Base-by-base conservation (phyloP, 1,284 basidiomycete species). In the Phellopilus nigrolimitatus region DNA sequence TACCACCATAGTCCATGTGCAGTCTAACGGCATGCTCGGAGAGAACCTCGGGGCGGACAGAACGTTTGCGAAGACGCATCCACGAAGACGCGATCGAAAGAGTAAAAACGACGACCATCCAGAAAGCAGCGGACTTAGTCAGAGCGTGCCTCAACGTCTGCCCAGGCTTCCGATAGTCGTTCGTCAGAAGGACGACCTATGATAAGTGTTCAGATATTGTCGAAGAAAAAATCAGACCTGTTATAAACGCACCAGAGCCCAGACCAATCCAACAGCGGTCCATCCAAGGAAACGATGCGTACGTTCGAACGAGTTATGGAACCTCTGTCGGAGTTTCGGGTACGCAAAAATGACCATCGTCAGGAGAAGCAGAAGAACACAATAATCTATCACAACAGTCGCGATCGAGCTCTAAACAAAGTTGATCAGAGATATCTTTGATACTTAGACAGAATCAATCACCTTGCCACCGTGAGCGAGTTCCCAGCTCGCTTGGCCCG, bases 251-350 rank as follows among this genome's bases (percentile, higher is more conserved):
- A 75, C 75, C 67, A 79, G 75, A 13, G 63, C 64, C 77, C 78
- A 80, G 5, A 80, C 72, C 36, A 80, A 63, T 21, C 67, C 71
- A 1, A 74, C 73, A n/a, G 72, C 71, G 13, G 68, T 68, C 78
- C 78, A 82, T 15, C 79, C 79, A 25, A 75, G 59, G 64, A 78
- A 78, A 43, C 78, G 74, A 61, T 80, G 79, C 6, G 72, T 69
- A 30, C 67, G 68, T 61, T 80, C 77, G 58, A 79, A 80, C 22
- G 64, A 68, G 57, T 79, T 70, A 62, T 79, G 78, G 49, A 68
- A 64, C 39, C 70, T 70, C 37, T 62, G 63, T 36, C 77, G 70
- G 51, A 77, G 62, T 10, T 65, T 63, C 0, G 78, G 77, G 57
- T 75, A 70, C 2, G 78, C 76, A 56, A 78, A 75, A 13, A 70